Conservation (phyloP, 345 rosid genomes). For the Tarenaya hassleriana region DNA sequence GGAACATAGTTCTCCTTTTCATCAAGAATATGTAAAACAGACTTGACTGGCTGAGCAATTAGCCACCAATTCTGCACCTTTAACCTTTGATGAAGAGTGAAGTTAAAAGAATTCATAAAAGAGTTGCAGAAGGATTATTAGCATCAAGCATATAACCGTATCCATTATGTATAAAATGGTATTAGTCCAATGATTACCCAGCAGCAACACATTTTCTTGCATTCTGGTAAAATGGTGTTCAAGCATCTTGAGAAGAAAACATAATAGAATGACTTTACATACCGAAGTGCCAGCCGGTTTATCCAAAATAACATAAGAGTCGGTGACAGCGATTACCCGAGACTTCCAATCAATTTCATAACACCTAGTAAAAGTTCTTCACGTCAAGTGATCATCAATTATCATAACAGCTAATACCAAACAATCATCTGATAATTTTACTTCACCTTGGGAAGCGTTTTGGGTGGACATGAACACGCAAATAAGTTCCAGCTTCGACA, state of each 20-base stretch:
- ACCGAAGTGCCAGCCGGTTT: constrained; percentile 96
- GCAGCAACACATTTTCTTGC: neutral
- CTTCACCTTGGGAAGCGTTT: constrained; percentile 82
- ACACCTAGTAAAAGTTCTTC: constrained; percentile 40
- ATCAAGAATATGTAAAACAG: too few relatives aligned
- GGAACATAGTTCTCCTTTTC: neutral
- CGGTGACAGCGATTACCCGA: constrained; percentile 59
- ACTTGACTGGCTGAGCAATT: neutral
- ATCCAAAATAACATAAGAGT: constrained; percentile 79
- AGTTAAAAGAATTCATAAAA: too few relatives aligned
- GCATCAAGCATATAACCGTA: neutral
- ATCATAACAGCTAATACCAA: neutral
- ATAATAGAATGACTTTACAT: constrained; percentile 28
- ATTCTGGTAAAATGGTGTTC: neutral
- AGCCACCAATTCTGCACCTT: too few relatives aligned
- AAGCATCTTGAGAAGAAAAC: constrained; percentile 4
- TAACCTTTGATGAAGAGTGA: too few relatives aligned
- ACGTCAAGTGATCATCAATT: neutral
- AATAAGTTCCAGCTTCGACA: constrained; percentile 77
- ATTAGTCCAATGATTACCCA: neutral
- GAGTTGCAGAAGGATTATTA: too few relatives aligned
- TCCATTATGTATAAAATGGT: neutral
- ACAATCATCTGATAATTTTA: neutral
- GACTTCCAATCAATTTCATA: constrained; percentile 90
- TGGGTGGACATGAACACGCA: constrained; percentile 89